Evolutionary conservation across 768 basidiomycete genomes (phyloP).

Genomic region (Coprinopsis sp.): DNA sequence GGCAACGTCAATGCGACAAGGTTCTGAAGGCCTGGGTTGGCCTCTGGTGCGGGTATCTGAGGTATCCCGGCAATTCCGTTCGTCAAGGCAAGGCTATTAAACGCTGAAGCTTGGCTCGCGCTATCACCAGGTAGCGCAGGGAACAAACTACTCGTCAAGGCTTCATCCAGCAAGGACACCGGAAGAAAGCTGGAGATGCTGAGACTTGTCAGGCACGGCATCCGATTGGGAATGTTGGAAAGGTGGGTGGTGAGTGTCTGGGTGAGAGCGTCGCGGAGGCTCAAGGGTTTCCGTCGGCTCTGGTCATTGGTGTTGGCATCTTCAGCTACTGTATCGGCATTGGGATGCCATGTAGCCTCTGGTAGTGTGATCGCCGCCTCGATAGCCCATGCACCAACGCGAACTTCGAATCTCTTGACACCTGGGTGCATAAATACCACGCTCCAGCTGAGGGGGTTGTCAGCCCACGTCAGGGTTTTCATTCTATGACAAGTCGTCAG

Average conservation of each 20-base stretch:
- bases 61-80: too few relatives aligned
- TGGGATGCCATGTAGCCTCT: too few relatives aligned
- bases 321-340: slow-evolving; percentile 1
- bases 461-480: slow-evolving; percentile 12
- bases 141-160: not conserved
- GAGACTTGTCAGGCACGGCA: slow-evolving; percentile 8
- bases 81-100: too few relatives aligned
- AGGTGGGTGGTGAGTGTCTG: slow-evolving; percentile 5
- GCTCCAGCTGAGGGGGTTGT: slow-evolving; percentile 9
- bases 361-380: too few relatives aligned
- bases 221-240: slow-evolving; percentile 10
- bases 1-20: slow-evolving; percentile 8
- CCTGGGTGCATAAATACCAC: slow-evolving; percentile 13
- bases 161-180: not conserved
- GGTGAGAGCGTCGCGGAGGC: not conserved
- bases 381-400: slow-evolving; percentile 5
- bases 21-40: slow-evolving; percentile 3
- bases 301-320: not conserved
- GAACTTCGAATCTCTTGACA: slow-evolving; percentile 8
- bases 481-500: too few relatives aligned
- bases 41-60: too few relatives aligned
- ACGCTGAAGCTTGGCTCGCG: not conserved
- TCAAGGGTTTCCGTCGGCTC: not conserved
- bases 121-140: not conserved
- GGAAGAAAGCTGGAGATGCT: slow-evolving; percentile 10